Conservation (phyloP, 2,329 filamentous ascomycete genomes). For the Lachnellula subtilissima region DNA sequence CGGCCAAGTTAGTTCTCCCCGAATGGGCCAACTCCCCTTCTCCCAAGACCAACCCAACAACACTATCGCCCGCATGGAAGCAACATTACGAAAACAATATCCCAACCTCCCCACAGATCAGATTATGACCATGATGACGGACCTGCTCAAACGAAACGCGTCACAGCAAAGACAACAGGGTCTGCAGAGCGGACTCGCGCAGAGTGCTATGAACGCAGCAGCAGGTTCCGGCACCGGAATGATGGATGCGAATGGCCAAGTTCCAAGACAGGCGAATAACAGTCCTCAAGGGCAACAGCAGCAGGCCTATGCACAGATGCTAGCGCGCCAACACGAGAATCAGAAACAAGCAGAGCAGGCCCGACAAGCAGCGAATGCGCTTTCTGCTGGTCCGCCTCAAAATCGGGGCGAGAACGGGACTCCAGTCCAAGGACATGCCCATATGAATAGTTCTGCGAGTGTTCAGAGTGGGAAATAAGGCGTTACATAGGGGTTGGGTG, state of each 20-base stretch:
- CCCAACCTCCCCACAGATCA: slow-evolving; percentile 45
- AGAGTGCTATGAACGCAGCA: slow-evolving; percentile 47
- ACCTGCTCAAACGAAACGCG: slow-evolving; percentile 30
- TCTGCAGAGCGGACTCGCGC: slow-evolving; percentile 31
- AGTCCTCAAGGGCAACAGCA: slow-evolving; percentile 27
- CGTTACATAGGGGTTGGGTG: background rate
- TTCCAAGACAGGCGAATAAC: background rate
- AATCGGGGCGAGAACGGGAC: slow-evolving; percentile 6
- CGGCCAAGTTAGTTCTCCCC: slow-evolving; percentile 27
- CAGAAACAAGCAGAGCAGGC: slow-evolving; percentile 40
- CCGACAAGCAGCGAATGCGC: slow-evolving; percentile 10
- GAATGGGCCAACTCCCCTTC: slow-evolving; percentile 20
- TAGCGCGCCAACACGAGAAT: slow-evolving; percentile 47
- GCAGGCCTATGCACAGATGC: slow-evolving; percentile 48
- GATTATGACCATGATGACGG: slow-evolving; percentile 47
- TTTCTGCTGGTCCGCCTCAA: slow-evolving; percentile 14
- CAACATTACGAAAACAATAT: slow-evolving; percentile 23
- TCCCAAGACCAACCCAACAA: slow-evolving; percentile 10
- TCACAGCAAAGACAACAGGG: slow-evolving; percentile 27
- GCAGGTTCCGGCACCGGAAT: slow-evolving; percentile 34
- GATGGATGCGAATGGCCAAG: slow-evolving; percentile 20
- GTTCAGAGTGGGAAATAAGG: slow-evolving; percentile 21
- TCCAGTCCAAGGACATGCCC: slow-evolving; percentile 21
- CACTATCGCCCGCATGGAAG: slow-evolving; percentile 17
- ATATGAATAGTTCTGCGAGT: slow-evolving; percentile 22